phyloP scores from a whole-genome alignment of 1,139 yeast species.

The Taiozyma sp. region DNA sequence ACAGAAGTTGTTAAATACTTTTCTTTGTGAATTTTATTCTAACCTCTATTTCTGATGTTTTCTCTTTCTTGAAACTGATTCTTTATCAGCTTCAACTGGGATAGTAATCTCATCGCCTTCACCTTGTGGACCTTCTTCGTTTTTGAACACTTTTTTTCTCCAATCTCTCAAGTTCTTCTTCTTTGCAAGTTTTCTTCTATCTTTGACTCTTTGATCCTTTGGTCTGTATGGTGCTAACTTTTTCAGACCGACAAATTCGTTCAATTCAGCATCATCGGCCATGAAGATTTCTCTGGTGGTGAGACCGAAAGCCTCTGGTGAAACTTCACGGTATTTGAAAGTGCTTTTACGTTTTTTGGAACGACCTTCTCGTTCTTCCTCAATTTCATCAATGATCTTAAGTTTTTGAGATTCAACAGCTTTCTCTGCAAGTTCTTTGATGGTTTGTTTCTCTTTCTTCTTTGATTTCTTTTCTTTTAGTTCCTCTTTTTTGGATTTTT shows the following conservation, averaged over 20 bases:
- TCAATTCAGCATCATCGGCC: constrained; percentile 85
- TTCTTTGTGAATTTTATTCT: neutral
- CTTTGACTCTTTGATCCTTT: constrained; percentile 65
- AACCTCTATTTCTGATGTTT: neutral
- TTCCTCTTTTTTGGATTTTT: constrained; percentile 44
- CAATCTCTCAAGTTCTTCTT: constrained; percentile 80
- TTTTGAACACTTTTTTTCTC: constrained; percentile 77
- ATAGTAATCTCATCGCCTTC: constrained; percentile 39
- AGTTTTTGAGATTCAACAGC: constrained; percentile 55
- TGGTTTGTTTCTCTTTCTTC: constrained; percentile 56
- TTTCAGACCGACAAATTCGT: constrained; percentile 80
- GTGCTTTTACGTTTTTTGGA: constrained; percentile 34
- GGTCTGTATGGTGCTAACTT: constrained; percentile 92
- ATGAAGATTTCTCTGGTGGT: constrained; percentile 79
- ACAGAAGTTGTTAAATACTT: neutral
- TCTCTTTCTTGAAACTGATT: neutral
- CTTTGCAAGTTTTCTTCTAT: constrained; percentile 79
- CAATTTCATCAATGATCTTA: constrained; percentile 51
- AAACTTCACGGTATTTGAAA: constrained; percentile 89
- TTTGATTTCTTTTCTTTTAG: constrained; percentile 50
- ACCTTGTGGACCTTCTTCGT: constrained; percentile 50
- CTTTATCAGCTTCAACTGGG: constrained; percentile 27
- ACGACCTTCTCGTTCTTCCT: constrained; percentile 55
- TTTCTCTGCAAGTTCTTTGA: constrained; percentile 65
- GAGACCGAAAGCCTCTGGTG: constrained; percentile 90